Evolutionary conservation across 352 stramenopile species (phyloP).

Genomic region (Pythium periplocum): DNA sequence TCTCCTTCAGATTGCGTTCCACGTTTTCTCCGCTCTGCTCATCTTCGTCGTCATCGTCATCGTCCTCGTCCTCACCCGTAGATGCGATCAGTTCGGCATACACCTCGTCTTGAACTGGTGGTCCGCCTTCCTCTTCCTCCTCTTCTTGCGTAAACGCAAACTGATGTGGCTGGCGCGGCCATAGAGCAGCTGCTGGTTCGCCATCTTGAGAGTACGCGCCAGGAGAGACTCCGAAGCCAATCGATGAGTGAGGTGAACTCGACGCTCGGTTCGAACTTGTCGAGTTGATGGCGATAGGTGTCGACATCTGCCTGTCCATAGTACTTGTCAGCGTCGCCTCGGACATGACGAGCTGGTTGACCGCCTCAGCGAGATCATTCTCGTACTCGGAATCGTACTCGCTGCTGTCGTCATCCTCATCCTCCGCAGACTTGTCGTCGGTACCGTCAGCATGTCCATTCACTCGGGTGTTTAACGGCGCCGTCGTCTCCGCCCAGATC

Average conservation of each 20-base stretch:
- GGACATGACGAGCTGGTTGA: conserved; percentile 68
- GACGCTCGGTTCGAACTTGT: conserved; percentile 30
- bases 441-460: too few relatives aligned
- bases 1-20: conserved; percentile 13
- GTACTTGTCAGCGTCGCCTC: conserved; percentile 36
- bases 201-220: conserved; percentile 60
- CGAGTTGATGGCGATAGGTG: conserved; percentile 42
- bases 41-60: conserved; percentile 18
- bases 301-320: conserved; percentile 48
- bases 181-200: conserved; percentile 67
- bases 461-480: neutral
- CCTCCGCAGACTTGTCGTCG: too few relatives aligned
- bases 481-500: conserved; percentile 3
- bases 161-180: conserved; percentile 74
- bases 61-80: conserved; percentile 57
- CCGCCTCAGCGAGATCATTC: conserved; percentile 57
- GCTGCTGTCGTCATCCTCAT: conserved; percentile 24
- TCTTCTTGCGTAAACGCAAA: conserved; percentile 85
- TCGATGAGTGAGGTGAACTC: conserved; percentile 62
- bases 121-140: conserved; percentile 50
- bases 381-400: conserved; percentile 64
- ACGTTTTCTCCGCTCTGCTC: too few relatives aligned
- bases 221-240: conserved; percentile 49
- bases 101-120: conserved; percentile 62
- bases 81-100: conserved; percentile 77